These are phyloP conservation scores for Mycena olivaceomarginata DNA, from an alignment of 768 basidiomycete genomes.

Conservation along the genomic window DNA sequence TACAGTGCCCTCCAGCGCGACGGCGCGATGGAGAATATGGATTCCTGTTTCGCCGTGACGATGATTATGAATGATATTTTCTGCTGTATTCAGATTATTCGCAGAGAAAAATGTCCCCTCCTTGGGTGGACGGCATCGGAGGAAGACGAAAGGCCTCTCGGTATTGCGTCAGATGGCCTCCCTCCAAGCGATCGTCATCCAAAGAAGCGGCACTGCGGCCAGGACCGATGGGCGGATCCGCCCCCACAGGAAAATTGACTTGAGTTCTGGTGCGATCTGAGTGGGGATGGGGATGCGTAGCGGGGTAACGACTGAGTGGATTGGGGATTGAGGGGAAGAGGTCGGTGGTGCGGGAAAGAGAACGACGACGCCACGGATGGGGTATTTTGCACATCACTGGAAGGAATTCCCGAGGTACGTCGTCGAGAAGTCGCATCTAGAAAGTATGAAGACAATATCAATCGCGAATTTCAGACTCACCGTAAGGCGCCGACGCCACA, in stretches of 20 bases:
- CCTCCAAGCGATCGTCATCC: background rate
- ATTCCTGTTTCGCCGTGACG: constrained; percentile 8
- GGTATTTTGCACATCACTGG: background rate
- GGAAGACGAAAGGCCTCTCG: no score
- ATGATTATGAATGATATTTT: background rate
- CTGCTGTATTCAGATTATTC: background rate
- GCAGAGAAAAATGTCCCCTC: constrained; percentile 3
- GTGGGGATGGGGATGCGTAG: no score
- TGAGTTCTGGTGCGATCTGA: no score
- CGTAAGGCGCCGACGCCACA: background rate
- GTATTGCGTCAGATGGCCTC: background rate
- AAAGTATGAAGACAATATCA: background rate
- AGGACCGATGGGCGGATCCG: no score
- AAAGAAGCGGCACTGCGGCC: no score
- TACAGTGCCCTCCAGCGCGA: background rate
- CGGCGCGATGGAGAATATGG: constrained; percentile 10
- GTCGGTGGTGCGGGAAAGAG: no score
- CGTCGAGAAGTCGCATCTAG: background rate
- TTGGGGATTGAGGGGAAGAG: no score
- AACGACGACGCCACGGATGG: no score
- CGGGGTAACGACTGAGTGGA: no score
- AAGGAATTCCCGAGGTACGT: background rate
- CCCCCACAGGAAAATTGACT: no score
- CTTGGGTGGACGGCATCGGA: background rate
- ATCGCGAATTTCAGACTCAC: background rate